phyloP scores from a whole-genome alignment of 2,329 filamentous ascomycete genomes.

The Diaporthe humulicola region DNA sequence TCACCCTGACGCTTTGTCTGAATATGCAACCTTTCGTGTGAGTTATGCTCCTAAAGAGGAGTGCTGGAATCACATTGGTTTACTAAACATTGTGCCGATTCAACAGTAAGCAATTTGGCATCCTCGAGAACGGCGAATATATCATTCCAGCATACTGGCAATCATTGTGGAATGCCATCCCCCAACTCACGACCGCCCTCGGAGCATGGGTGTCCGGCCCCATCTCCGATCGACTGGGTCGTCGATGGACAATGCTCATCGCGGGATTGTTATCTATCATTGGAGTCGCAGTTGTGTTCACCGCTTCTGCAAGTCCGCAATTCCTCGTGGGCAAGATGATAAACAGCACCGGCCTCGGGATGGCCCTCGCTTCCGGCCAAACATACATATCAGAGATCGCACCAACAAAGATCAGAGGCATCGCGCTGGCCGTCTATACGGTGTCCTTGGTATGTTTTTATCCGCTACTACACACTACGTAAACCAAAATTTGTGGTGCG shows the following conservation, averaged over 20 bases:
- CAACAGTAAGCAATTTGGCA: slow-evolving; percentile 15
- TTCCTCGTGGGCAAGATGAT: slow-evolving; percentile 25
- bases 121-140: slow-evolving; percentile 22
- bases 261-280: slow-evolving; percentile 12
- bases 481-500: not conserved
- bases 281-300: slow-evolving; percentile 22
- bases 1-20: slow-evolving; percentile 32
- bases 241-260: slow-evolving; percentile 22
- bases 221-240: slow-evolving; percentile 23
- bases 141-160: slow-evolving; percentile 30
- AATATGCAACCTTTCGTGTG: slow-evolving; percentile 29
- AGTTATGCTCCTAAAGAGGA: not conserved
- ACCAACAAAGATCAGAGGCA: slow-evolving; percentile 29
- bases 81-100: not conserved
- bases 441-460: slow-evolving; percentile 12
- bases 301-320: not conserved
- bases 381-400: slow-evolving; percentile 33
- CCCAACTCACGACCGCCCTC: slow-evolving; percentile 27
- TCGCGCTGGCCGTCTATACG: slow-evolving; percentile 15
- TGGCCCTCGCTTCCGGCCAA: slow-evolving; percentile 24
- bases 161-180: slow-evolving; percentile 32
- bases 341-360: slow-evolving; percentile 5
- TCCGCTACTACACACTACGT: fast-evolving
- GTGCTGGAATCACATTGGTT: too few species aligned
- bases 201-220: slow-evolving; percentile 26